Conservation (phyloP, 2,329 filamentous ascomycete genomes). For the Alternaria sp. region DNA sequence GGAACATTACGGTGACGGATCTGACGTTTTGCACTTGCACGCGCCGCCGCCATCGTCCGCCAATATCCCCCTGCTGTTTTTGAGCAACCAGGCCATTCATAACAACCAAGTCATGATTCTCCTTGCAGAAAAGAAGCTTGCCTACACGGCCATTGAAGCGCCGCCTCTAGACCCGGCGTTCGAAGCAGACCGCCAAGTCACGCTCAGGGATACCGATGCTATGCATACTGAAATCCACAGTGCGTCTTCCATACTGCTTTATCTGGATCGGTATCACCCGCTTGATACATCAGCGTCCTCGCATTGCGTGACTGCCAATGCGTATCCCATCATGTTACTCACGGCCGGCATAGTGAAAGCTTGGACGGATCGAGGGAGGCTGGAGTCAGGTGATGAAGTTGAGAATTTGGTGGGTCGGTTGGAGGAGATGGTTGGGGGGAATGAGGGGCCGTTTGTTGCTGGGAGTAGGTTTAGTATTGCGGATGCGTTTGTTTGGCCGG, state of each 20-base stretch:
- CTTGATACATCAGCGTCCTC: slow-evolving; percentile 24
- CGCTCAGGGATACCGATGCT: slow-evolving; percentile 46
- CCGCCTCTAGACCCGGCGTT: slow-evolving; percentile 29
- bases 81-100: slow-evolving; percentile 39
- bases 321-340: slow-evolving; percentile 31
- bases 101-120: slow-evolving; percentile 45
- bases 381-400: slow-evolving; percentile 26
- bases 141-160: slow-evolving; percentile 25
- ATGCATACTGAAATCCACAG: slow-evolving; percentile 44
- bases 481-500: slow-evolving; percentile 46
- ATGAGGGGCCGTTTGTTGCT: slow-evolving; percentile 40
- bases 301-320: slow-evolving; percentile 22
- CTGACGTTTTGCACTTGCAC: slow-evolving; percentile 76
- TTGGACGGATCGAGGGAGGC: slow-evolving; percentile 26
- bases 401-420: slow-evolving; percentile 6
- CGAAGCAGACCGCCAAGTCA: slow-evolving; percentile 31
- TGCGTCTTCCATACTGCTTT: slow-evolving; percentile 39
- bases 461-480: slow-evolving; percentile 42
- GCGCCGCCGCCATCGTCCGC: slow-evolving; percentile 20
- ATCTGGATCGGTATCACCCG: slow-evolving; percentile 45
- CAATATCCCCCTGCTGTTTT: slow-evolving; percentile 51
- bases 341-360: slow-evolving; percentile 23
- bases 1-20: slow-evolving; percentile 77
- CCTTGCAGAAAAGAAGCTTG: slow-evolving; percentile 38
- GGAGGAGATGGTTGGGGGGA: slow-evolving; percentile 28